Evolutionary conservation across 2,329 filamentous ascomycete species (phyloP).

Genomic region (Pseudogymnoascus sp.): DNA sequence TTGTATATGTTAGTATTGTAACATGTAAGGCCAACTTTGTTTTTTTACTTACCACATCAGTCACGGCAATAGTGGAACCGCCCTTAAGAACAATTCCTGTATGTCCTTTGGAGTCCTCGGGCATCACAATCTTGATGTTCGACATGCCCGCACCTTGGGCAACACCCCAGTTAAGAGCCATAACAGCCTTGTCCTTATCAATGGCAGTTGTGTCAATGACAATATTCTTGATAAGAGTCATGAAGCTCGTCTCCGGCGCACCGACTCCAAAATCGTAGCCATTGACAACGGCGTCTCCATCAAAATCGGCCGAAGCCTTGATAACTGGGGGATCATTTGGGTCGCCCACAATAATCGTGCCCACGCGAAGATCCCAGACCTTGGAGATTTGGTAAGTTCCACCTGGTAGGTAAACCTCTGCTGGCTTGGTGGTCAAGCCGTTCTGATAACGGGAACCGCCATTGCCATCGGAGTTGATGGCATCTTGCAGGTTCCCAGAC

Average conservation of each 20-base stretch:
- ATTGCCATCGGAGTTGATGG: neutral
- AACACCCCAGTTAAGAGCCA: slow-evolving; percentile 33
- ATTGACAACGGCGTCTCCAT: slow-evolving; percentile 20
- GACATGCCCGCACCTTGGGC: slow-evolving; percentile 33
- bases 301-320: slow-evolving; percentile 21
- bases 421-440: neutral
- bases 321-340: slow-evolving; percentile 29
- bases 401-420: slow-evolving; percentile 4
- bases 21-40: neutral
- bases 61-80: slow-evolving; percentile 23
- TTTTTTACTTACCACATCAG: neutral
- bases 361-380: slow-evolving; percentile 12
- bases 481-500: neutral
- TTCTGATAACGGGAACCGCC: neutral
- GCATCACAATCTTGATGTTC: slow-evolving; percentile 34
- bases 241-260: slow-evolving; percentile 30
- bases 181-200: slow-evolving; percentile 24
- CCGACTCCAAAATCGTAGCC: slow-evolving; percentile 26
- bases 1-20: neutral
- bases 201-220: slow-evolving; percentile 32
- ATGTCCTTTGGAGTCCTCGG: slow-evolving; percentile 27
- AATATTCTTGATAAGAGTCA: slow-evolving; percentile 33
- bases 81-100: slow-evolving; percentile 29
- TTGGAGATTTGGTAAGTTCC: slow-evolving; percentile 1
- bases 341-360: slow-evolving; percentile 33